Base-by-base conservation (phyloP, 2,329 filamentous ascomycete genomes). In the Dactylonectria macrodidyma region DNA sequence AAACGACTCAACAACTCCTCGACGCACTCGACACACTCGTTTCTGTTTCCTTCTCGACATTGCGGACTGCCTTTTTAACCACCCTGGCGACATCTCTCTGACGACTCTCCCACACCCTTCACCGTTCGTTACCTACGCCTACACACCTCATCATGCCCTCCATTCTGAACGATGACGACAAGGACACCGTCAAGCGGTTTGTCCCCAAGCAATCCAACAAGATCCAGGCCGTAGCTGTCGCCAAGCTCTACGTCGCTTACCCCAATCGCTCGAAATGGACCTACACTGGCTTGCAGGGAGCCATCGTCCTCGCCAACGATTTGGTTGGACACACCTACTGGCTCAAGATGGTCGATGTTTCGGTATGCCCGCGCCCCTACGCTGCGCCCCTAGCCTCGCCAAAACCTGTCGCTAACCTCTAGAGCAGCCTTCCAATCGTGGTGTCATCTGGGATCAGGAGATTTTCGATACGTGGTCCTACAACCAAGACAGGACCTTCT, bases 271-370 rank as follows among this genome's bases (percentile, higher is more conserved):
- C 91, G 70, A 90, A 87, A 95, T 99, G 96, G 96, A 95, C 91
- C 33, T 97, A 95, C 80, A 97, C 95, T 0, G 96, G 95, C 14
- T 84, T 98, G 52, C 96, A 98, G 81, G 96, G 96, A 60, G 96
- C 96, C 58, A 89, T 91, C 41, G 95, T 98, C 60, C 89, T 99
- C 71, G 93, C 94, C 73, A 97, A 98, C 81, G 96, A 99, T 79
- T 84, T 97, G 46, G 95, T 98, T 33, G 96, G 96, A 72, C 92
- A 97, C 81, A 98, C 96, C 1, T 97, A 95, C 83, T 99, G 95
- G 94, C 85, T 99, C 74, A 99, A 99, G 86, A 86, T 99, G 84
- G 96, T 99, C 59, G 96, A 99, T 81, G 91, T 99, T 64, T 98
- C 95, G 79, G 95, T 97, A 87, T 62, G 75, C 66, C 51, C 38